These are phyloP conservation scores for Aspergillus carbonarius DNA, from an alignment of 2,329 filamentous ascomycete species.

Conservation along the genomic window DNA sequence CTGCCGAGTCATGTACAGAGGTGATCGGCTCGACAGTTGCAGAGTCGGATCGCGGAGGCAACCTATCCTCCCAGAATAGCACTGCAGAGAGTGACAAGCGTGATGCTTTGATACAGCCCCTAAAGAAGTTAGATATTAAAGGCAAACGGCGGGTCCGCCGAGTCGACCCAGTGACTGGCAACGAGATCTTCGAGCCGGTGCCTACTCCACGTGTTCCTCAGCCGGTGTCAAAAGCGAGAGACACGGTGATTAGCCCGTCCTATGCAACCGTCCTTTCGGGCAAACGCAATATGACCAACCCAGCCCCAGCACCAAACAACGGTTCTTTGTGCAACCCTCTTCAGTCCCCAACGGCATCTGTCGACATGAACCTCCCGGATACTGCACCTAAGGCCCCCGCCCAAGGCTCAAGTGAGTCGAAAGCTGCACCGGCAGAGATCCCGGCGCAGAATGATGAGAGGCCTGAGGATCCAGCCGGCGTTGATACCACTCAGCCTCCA, in stretches of 20 bases:
- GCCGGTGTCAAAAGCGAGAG: neutral
- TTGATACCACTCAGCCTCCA: too few relatives aligned
- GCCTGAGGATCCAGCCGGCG: too few relatives aligned
- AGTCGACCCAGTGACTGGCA: neutral
- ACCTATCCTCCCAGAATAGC: neutral
- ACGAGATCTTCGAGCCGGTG: neutral
- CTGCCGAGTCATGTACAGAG: neutral
- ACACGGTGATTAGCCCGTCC: neutral
- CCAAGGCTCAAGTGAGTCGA: too few relatives aligned
- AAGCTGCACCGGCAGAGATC: too few relatives aligned
- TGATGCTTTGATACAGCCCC: neutral
- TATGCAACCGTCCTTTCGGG: neutral
- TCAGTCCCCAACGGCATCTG: neutral
- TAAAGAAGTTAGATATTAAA: neutral
- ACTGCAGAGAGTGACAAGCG: neutral
- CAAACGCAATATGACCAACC: neutral
- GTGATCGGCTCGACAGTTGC: neutral
- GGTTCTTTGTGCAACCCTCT: neutral
- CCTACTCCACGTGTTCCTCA: neutral
- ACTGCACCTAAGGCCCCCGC: too few relatives aligned
- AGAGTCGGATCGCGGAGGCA: neutral
- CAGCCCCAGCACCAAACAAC: neutral
- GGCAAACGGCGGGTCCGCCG: neutral
- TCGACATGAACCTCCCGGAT: too few relatives aligned
- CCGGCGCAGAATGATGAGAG: too few relatives aligned